Evolutionary conservation across 2,329 filamentous ascomycete genomes (phyloP).

Genomic region (Penicillium nordicum): DNA sequence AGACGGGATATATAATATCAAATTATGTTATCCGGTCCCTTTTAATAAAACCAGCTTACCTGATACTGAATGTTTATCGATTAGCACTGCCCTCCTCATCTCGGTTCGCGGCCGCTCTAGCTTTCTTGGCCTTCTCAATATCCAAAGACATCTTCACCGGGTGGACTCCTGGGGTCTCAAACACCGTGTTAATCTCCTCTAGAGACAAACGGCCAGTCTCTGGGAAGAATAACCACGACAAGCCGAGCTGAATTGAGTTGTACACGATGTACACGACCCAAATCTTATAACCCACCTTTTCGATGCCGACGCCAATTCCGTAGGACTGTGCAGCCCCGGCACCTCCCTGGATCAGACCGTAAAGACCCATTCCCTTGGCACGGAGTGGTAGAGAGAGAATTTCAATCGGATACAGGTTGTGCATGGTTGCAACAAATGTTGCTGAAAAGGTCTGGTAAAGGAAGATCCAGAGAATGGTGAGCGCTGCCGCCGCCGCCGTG

Average conservation of each 20-base stretch:
- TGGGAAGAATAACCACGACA: conserved; percentile 52
- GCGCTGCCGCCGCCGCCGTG: conserved; percentile 35
- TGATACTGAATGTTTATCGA: neutral
- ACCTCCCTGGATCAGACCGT: conserved; percentile 45
- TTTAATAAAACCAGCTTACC: neutral
- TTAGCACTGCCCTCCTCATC: conserved; percentile 15
- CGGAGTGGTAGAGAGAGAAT: conserved; percentile 45
- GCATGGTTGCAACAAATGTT: conserved; percentile 48
- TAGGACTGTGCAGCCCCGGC: conserved; percentile 46
- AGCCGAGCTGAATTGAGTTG: conserved; percentile 47
- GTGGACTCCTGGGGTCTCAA: conserved; percentile 46
- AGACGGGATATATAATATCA: neutral
- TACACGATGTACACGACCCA: conserved; percentile 52
- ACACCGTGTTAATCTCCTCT: conserved; percentile 59
- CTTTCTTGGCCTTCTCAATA: conserved; percentile 42
- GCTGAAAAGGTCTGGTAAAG: conserved; percentile 49
- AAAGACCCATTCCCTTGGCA: conserved; percentile 48
- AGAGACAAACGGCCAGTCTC: conserved; percentile 51
- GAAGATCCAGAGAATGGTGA: conserved; percentile 50
- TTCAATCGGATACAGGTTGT: conserved; percentile 49
- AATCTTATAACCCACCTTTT: conserved; percentile 50
- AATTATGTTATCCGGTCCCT: neutral
- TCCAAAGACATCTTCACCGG: conserved; percentile 46
- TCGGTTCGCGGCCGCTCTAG: conserved; percentile 22
- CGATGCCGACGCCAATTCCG: conserved; percentile 48